These are phyloP conservation scores for Starmerella vaccinii DNA, from an alignment of 805 yeast species.

Conservation along the genomic window DNA sequence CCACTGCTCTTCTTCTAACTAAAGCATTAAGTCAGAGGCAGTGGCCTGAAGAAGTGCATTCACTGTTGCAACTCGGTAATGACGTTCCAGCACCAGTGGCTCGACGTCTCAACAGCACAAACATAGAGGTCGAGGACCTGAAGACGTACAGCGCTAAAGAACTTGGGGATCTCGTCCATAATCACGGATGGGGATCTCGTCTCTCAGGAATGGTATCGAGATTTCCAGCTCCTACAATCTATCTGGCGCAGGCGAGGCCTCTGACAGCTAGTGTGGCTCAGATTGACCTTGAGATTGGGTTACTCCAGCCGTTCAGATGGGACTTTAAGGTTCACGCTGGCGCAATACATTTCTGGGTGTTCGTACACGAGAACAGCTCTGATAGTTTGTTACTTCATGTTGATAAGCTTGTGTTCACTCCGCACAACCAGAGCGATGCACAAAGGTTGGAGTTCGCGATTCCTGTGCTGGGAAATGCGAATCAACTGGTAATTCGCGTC, in stretches of 20 bases:
- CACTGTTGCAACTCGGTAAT: slow-evolving; percentile 68
- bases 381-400: slow-evolving; percentile 69
- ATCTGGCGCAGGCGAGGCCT: slow-evolving; percentile 79
- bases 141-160: slow-evolving; percentile 66
- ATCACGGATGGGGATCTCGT: slow-evolving; percentile 57
- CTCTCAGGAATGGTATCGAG: slow-evolving; percentile 51
- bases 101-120: slow-evolving; percentile 48
- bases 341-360: slow-evolving; percentile 81
- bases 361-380: slow-evolving; percentile 52
- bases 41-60: slow-evolving; percentile 81
- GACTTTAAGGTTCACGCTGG: slow-evolving; percentile 70
- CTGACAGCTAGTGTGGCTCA: slow-evolving; percentile 79
- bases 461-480: slow-evolving; percentile 76
- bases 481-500: slow-evolving; percentile 70
- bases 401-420: slow-evolving; percentile 65
- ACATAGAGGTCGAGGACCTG: slow-evolving; percentile 46
- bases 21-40: slow-evolving; percentile 72
- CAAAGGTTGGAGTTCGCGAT: slow-evolving; percentile 87
- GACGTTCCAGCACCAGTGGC: slow-evolving; percentile 37
- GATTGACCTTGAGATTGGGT: slow-evolving; percentile 59
- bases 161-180: slow-evolving; percentile 83
- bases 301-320: slow-evolving; percentile 52
- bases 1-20: slow-evolving; percentile 67
- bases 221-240: slow-evolving; percentile 57
- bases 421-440: slow-evolving; percentile 40